Evolutionary conservation across 2,329 filamentous ascomycete species (phyloP), one percentile per base, ranked within the genome.

Genomic region (Fusarium beomiforme): DNA sequence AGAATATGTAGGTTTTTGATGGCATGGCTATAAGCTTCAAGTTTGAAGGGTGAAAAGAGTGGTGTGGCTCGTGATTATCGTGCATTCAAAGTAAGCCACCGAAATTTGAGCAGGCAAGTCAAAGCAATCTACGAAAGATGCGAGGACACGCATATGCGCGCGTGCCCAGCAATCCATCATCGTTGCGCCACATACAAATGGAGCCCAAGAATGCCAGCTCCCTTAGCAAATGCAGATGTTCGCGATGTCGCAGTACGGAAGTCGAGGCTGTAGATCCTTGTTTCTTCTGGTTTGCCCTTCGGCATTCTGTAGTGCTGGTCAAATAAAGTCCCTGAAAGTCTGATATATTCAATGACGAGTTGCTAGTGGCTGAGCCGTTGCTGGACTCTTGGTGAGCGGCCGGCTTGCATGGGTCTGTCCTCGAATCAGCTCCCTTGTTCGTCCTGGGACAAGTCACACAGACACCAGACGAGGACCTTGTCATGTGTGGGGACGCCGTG

Each of bases 361-460:
- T 59, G 31, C 55, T 66, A 72, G 69, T 71, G 69, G 69, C 65
- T 61, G 47, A 69, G 68, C 54, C 41, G 59, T 43, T 66, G 65
- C 55, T 54, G 46, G 64, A 56, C 54, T 72, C 54, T 44, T 68
- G 62, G 56, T 55, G 49, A 64, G 53, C 59, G 44, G 43, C 49
- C 54, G 64, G 62, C 51, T 44, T 63, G 58, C 61, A 68, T 67
- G 70, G 62, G 34, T 57, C 68, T 56, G 17, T 42, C 47, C 68
- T 71, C 68, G 51, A 70, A 70, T 70, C 68, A 70, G 59, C 63
- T 64, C 54, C 53, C 53, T 58, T 57, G 63, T 46, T 70, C 67
- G 31, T 54, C 63, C 62, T 68, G 54, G 51, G 46, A 56, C 57
- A 71, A 71, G 68, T 71, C 69, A 71, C 68, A 71, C 68, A 71